A percentile compares a stretch with the other conserved stretches of the same genome.
Conservation (phyloP, 208 protist species). For the Giardia muris region DNA sequence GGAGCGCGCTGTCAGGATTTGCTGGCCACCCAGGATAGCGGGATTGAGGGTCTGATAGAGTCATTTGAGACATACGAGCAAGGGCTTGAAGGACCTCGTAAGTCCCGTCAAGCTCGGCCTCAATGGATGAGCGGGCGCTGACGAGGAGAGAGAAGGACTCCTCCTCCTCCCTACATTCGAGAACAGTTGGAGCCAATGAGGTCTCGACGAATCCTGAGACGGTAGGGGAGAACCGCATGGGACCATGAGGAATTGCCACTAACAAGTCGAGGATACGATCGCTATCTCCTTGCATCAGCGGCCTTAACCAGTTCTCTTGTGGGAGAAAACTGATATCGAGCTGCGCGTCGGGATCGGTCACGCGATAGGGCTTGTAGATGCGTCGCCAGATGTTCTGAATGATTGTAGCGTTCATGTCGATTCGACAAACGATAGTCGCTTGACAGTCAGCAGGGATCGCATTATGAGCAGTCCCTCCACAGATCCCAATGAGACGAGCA, state of each 20-base stretch:
- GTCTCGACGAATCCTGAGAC: constrained; percentile 38
- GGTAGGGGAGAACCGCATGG: neutral
- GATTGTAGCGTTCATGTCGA: neutral
- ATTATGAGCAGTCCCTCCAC: constrained; percentile 32
- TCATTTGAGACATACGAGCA: neutral
- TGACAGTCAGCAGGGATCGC: constrained; percentile 25
- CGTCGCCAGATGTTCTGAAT: neutral
- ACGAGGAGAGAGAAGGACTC: neutral
- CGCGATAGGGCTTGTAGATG: neutral
- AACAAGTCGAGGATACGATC: constrained; percentile 27
- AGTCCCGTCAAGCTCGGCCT: constrained; percentile 6
- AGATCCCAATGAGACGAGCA: neutral
- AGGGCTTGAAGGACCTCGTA: neutral
- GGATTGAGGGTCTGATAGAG: neutral
- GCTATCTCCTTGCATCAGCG: neutral
- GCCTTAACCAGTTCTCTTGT: neutral
- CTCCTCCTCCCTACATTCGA: neutral
- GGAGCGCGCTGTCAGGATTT: constrained; percentile 21
- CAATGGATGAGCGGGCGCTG: neutral
- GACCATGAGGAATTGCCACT: constrained; percentile 31
- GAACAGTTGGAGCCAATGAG: constrained; percentile 12
- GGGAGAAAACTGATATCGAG: neutral
- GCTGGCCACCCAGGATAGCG: constrained; percentile 37
- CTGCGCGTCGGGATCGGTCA: constrained; percentile 24
- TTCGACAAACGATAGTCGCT: neutral